Percentiles rank a stretch among this genome's conserved stretches.
These are phyloP conservation scores for Xylaria telfairii DNA, from an alignment of 495 filamentous ascomycete species.

Conservation along the genomic window DNA sequence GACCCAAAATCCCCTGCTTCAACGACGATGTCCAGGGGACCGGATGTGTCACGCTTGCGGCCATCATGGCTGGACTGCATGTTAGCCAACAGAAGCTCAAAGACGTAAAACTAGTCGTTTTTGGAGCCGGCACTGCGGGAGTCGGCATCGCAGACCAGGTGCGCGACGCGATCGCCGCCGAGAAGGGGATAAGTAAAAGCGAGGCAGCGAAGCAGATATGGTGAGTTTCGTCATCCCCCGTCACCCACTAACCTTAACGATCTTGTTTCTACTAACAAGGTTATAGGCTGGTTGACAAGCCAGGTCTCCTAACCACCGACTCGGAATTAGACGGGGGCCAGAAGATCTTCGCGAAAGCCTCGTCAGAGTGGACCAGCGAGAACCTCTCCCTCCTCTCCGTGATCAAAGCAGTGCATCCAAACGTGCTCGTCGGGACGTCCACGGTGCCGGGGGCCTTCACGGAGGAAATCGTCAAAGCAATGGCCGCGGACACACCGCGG, in stretches of 20 bases:
- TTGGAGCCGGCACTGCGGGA: conserved; percentile 85
- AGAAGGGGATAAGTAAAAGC: conserved; percentile 68
- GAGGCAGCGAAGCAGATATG: conserved; percentile 86
- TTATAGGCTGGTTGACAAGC: conserved; percentile 81
- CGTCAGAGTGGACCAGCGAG: conserved; percentile 66
- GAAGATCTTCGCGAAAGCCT: conserved; percentile 67
- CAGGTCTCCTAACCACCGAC: conserved; percentile 70
- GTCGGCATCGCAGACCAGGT: conserved; percentile 90
- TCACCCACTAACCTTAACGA: not conserved
- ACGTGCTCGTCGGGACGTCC: conserved; percentile 84
- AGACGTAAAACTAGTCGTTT: conserved; percentile 74
- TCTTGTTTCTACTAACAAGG: not conserved
- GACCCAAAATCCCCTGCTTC: conserved; percentile 77
- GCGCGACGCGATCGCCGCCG: conserved; percentile 73
- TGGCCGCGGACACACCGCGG: conserved; percentile 77
- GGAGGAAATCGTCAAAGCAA: conserved; percentile 72
- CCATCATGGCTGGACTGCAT: conserved; percentile 74
- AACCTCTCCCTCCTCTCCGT: conserved; percentile 67
- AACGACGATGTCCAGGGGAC: conserved; percentile 95
- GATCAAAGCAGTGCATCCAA: conserved; percentile 74
- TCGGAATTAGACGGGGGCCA: conserved; percentile 69
- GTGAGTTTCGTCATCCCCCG: conserved; percentile 47
- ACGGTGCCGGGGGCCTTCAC: conserved; percentile 84
- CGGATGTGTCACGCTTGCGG: conserved; percentile 84
- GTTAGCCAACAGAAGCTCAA: conserved; percentile 69